phyloP scores from a whole-genome alignment of 2,329 filamentous ascomycete species.

The Chaetomium globosum region DNA sequence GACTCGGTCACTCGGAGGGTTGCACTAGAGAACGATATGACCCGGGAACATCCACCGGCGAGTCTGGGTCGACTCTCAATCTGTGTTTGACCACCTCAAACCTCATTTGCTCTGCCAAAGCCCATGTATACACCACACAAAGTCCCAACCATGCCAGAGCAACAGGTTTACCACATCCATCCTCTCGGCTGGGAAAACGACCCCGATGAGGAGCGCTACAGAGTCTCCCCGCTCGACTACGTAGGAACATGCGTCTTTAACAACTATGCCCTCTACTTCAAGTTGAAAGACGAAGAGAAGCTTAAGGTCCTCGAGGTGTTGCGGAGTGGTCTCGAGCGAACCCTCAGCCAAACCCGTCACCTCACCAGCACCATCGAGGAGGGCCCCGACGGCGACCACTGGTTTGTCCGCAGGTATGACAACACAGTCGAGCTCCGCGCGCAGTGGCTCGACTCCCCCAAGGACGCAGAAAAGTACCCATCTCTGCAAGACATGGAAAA shows the following conservation, averaged over 20 bases:
- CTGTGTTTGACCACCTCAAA: neutral
- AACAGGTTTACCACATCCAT: neutral
- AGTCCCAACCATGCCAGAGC: neutral
- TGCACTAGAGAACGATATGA: no score
- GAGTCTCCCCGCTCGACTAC: neutral
- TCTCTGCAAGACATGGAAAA: neutral
- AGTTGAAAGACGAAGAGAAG: neutral
- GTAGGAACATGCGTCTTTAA: neutral
- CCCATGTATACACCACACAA: neutral
- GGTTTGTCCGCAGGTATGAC: neutral
- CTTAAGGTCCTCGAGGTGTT: neutral
- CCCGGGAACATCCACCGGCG: neutral
- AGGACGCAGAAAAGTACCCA: neutral
- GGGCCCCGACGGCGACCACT: neutral
- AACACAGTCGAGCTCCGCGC: neutral
- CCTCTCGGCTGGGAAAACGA: neutral
- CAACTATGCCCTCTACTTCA: neutral
- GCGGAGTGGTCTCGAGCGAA: neutral
- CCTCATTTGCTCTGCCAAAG: neutral
- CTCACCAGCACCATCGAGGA: neutral
- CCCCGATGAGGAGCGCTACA: neutral
- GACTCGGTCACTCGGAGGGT: no score
- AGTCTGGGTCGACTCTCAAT: neutral
- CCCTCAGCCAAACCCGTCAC: neutral
- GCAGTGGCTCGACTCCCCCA: neutral